Evolutionary conservation across 805 yeast genomes (phyloP), one percentile per base, ranked within the genome.

Genomic region (Candida railenensis): DNA sequence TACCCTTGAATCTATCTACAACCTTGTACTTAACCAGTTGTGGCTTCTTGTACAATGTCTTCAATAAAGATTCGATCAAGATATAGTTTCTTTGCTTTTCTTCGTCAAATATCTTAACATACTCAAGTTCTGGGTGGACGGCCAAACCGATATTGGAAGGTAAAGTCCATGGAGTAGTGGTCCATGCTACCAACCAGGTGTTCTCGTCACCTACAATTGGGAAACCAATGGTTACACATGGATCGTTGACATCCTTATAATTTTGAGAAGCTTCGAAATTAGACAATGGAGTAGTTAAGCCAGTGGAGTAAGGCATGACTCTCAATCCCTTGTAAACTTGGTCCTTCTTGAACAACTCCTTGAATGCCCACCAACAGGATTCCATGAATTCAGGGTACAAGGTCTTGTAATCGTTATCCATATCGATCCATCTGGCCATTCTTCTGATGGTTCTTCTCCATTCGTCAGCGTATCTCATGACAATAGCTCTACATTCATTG

Each of bases 281-380:
- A 49, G 96, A 89, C 64, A 94, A 77, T 28, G 99, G 96, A 44
- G 99, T 94, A 34, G 97, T 92, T 54, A 88, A 85, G 47, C 96
- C 99, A 36, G 98, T 92, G 22, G 98, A 92, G 71, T 94, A 94
- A 40, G 99, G 99, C 99, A 94, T 94, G 45, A 94, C 99, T 67
- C 96, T 83, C 67, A 81, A 83, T 48, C 99, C 99, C 69, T 96
- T 82, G 76, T 94, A 94, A 40, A 94, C 98, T 47, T 88, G 81
- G 44, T 83, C 86, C 69, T 91, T 94, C 48, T 87, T 83, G 66
- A 74, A 89, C 57, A 94, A 76, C 71, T 89, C 83, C 74, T 87
- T 83, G 80, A 94, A 94, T 28, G 89, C 96, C 99, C 99, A 94
- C 99, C 99, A 94, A 42, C 85, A 94, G 40, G 97, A 88, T 74